These are phyloP conservation scores for Thymus mandschuricus DNA, from an alignment of 257 asterid species.

Conservation along the genomic window DNA sequence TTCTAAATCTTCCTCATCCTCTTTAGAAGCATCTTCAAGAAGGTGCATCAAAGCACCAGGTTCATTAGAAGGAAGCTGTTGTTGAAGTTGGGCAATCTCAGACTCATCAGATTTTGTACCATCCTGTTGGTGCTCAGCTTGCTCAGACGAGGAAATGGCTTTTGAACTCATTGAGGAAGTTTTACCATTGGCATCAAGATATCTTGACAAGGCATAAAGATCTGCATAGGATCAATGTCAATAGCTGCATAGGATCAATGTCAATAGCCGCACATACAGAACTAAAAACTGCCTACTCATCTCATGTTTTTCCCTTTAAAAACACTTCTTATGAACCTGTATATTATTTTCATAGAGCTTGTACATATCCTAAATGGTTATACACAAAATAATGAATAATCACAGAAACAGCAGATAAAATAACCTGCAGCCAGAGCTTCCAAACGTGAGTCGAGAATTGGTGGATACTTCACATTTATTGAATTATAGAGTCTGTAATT, in stretches of 20 bases:
- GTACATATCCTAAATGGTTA: no score
- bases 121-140: slow-evolving; percentile 37
- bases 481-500: slow-evolving; percentile 77
- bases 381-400: not conserved
- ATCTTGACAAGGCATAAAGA: slow-evolving; percentile 89
- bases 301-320: not conserved
- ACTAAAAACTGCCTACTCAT: not conserved
- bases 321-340: not conserved
- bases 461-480: slow-evolving; percentile 80
- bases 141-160: slow-evolving; percentile 41
- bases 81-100: slow-evolving; percentile 93
- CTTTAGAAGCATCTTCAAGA: slow-evolving; percentile 53
- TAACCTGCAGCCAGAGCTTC: slow-evolving; percentile 93
- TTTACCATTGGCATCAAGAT: slow-evolving; percentile 64
- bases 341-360: not conserved
- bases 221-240: slow-evolving; percentile 57
- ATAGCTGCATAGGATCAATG: slow-evolving; percentile 23
- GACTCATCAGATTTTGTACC: slow-evolving; percentile 56
- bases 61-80: slow-evolving; percentile 84
- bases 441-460: slow-evolving; percentile 85
- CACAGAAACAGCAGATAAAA: slow-evolving; percentile 3
- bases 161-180: slow-evolving; percentile 42
- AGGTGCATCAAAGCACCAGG: slow-evolving; percentile 91
- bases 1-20: slow-evolving; percentile 78
- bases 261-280: slow-evolving; percentile 13